Evolutionary conservation across 176 grass and related monocot genomes (phyloP).

Genomic region (Musa schizocarpa): DNA sequence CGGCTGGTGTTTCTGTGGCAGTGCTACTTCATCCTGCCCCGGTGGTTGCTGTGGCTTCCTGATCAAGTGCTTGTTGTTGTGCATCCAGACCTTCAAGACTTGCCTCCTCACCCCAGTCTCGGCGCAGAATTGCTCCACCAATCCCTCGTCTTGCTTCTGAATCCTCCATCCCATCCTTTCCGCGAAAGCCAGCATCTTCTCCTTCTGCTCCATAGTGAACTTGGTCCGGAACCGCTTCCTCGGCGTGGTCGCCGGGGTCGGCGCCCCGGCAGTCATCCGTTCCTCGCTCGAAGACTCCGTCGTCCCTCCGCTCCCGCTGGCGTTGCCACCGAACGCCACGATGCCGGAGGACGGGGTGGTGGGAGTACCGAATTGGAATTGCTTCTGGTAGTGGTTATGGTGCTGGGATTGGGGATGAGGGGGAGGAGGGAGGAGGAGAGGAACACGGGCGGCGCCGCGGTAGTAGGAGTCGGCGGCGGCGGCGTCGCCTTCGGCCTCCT

Average conservation of each 20-base stretch:
- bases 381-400: background rate
- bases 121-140: background rate
- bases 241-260: background rate
- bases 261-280: background rate
- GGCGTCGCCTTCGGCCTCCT: slow-evolving; percentile 29
- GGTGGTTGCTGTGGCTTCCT: background rate
- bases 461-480: background rate
- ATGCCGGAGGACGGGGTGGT: background rate
- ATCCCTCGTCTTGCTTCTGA: background rate
- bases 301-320: background rate
- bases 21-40: background rate
- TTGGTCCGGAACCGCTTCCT: slow-evolving; percentile 14
- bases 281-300: slow-evolving; percentile 5
- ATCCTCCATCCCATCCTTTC: background rate
- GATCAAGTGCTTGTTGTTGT: slow-evolving; percentile 80
- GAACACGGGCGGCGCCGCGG: background rate
- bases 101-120: slow-evolving; percentile 34
- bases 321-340: background rate
- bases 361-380: background rate
- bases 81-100: slow-evolving; percentile 98
- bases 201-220: slow-evolving; percentile 9
- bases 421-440: background rate
- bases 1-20: background rate
- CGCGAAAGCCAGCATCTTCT: slow-evolving; percentile 6
- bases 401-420: background rate